phyloP scores from a whole-genome alignment of 805 yeast genomes.

The Zygotorulaspora danielsina region DNA sequence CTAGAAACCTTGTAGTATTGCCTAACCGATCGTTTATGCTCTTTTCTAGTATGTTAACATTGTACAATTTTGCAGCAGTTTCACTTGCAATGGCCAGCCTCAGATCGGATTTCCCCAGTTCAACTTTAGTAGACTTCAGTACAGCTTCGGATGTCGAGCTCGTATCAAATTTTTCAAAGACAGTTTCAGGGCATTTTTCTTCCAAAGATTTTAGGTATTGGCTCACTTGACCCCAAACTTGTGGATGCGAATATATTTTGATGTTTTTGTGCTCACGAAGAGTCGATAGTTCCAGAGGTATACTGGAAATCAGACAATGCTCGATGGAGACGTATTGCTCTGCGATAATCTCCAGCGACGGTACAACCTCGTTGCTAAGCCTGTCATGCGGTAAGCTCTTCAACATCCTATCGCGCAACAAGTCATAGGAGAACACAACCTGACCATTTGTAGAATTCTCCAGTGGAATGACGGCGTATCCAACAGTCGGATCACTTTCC shows the following conservation, averaged over 20 bases:
- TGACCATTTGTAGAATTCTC: conserved; percentile 96
- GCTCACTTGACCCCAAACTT: conserved; percentile 92
- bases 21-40: conserved; percentile 67
- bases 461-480: conserved; percentile 77
- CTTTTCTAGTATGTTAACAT: conserved; percentile 48
- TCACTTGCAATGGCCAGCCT: conserved; percentile 71
- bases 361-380: conserved; percentile 22
- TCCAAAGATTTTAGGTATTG: conserved; percentile 46
- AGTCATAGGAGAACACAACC: conserved; percentile 79
- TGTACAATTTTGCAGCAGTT: conserved; percentile 59
- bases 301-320: conserved; percentile 55
- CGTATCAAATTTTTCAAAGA: conserved; percentile 55
- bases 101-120: conserved; percentile 20
- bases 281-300: conserved; percentile 41
- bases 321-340: conserved; percentile 81
- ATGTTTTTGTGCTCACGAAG: conserved; percentile 41
- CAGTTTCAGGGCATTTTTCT: conserved; percentile 28
- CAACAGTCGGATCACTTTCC: conserved; percentile 43
- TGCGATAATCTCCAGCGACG: conserved; percentile 53
- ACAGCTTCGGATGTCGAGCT: conserved; percentile 87
- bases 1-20: conserved; percentile 83
- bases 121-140: conserved; percentile 33
- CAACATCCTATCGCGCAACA: conserved; percentile 60
- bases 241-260: conserved; percentile 86
- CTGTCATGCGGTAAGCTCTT: conserved; percentile 1